Conservation (phyloP, 2,329 filamentous ascomycete genomes). For the Pyricularia grisea region DNA sequence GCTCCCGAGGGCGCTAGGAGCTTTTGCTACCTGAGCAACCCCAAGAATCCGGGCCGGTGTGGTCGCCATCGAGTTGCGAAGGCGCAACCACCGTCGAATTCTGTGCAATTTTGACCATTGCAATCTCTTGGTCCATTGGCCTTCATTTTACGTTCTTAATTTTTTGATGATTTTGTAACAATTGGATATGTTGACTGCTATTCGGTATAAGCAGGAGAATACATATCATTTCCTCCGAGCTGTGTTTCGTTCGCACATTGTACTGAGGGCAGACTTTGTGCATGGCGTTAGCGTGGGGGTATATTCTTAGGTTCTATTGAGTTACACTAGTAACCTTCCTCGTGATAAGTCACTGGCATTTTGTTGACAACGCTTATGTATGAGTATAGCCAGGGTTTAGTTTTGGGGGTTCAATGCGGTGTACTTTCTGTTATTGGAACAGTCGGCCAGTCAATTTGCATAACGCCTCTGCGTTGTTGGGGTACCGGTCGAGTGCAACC, state of each 20-base stretch:
- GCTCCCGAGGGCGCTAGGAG: slow-evolving; percentile 35
- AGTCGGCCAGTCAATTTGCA: neutral
- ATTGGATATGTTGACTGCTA: neutral
- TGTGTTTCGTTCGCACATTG: neutral
- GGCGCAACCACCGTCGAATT: slow-evolving; percentile 1
- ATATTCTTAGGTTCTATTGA: neutral
- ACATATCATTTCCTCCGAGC: neutral
- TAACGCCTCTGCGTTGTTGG: neutral
- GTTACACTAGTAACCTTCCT: neutral
- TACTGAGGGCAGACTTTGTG: neutral
- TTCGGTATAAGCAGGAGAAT: neutral
- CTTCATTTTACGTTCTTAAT: neutral
- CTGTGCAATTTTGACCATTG: neutral
- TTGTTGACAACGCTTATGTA: slow-evolving; percentile 2
- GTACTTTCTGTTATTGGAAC: neutral
- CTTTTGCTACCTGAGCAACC: slow-evolving; percentile 51
- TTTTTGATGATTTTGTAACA: neutral
- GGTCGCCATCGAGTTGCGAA: slow-evolving; percentile 39
- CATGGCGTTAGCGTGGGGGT: neutral
- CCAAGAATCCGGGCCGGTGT: slow-evolving; percentile 47
- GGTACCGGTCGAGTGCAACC: neutral
- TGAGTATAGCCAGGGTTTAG: neutral
- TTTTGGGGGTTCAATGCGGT: neutral
- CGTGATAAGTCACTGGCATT: neutral
- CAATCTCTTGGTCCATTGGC: neutral